Evolutionary conservation across 1,284 basidiomycete species (phyloP).

Genomic region (Hymenochaete sp.): DNA sequence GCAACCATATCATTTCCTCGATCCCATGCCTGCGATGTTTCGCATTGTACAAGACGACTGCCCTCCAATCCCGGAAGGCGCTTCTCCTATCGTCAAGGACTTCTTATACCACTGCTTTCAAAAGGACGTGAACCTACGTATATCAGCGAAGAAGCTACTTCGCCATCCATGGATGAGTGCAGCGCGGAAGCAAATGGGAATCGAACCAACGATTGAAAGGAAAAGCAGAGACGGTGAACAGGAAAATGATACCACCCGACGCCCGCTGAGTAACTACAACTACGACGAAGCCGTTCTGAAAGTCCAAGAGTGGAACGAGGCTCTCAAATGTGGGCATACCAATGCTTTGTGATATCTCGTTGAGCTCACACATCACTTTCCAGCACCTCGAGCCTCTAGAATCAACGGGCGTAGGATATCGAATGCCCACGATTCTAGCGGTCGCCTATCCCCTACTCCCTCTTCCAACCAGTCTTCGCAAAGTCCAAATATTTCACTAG

Average conservation of each 20-base stretch:
- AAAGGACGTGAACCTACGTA: conserved; percentile 90
- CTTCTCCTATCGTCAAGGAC: conserved; percentile 90
- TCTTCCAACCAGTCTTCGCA: conserved; percentile 24
- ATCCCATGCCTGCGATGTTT: conserved; percentile 97
- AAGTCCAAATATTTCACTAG: conserved; percentile 26
- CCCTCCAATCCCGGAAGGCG: conserved; percentile 91
- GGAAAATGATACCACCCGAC: conserved; percentile 34
- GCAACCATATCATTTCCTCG: conserved; percentile 91
- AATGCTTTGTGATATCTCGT: background rate
- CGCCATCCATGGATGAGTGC: conserved; percentile 94
- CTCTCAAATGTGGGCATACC: conserved; percentile 77
- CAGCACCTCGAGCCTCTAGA: conserved; percentile 20
- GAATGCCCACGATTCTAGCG: too few relatives aligned
- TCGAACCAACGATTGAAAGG: conserved; percentile 32
- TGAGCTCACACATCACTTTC: conserved; percentile 1
- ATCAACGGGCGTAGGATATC: conserved; percentile 20
- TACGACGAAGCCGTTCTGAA: conserved; percentile 91
- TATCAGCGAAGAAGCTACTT: conserved; percentile 88
- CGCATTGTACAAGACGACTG: conserved; percentile 97
- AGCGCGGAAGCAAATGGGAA: conserved; percentile 64
- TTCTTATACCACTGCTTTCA: conserved; percentile 98
- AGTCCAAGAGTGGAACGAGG: conserved; percentile 98
- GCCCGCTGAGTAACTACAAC: conserved; percentile 68
- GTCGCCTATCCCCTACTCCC: conserved; percentile 35
- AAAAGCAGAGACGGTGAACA: conserved; percentile 31